Base-by-base conservation (phyloP, 1,139 yeast genomes). In the Yamadazyma taylorii region DNA sequence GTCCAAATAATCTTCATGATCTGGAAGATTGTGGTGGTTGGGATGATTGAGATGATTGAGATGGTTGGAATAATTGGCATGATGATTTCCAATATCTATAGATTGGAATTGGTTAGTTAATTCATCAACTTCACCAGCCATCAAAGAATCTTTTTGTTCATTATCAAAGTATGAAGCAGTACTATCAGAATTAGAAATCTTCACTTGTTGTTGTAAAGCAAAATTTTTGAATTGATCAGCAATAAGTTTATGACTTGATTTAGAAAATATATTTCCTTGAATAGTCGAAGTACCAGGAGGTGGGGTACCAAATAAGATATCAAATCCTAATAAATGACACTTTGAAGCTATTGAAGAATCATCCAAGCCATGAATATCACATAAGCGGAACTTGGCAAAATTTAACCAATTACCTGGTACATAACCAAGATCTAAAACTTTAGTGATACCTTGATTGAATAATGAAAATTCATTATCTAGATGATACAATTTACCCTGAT, bases 361-460 rank as follows among this genome's bases (percentile, higher is more conserved):
- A 0, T 51, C 56, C 2, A 66, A 27, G 3, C 41, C 47, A 45
- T 69, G 69, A 2, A 61, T 36, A 25, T 52, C 49, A 29, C 61
- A 53, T 41, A 71, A 46, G 23, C 59, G 49, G 24, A 55, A 43
- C 31, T 58, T 55, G 6, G 95, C 84, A 23, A 85, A 94, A 48
- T 82, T 87, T 10, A 90, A 75, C 98, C 98, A 92, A 24, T 95
- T 90, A 0, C 98, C 98, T 0, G 98, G 98, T 0, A 95, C 95
- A 56, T 75, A 92, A 1, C 98, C 98, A 17, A 70, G 45, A 43
- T 71, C 75, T 4, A 71, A 26, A 4, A 68, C 65, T 35, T 55
- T 60, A 5, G 53, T 52, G 3, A 66, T 64, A 1, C 38, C 34
- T 7, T 41, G 19, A 39, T 58, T 48, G 41, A 69, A 59, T 3